A percentile compares a stretch with the other conserved stretches of the same genome.
Evolutionary conservation across 768 basidiomycete genomes (phyloP).

Genomic region (Chalciporus piperatus): DNA sequence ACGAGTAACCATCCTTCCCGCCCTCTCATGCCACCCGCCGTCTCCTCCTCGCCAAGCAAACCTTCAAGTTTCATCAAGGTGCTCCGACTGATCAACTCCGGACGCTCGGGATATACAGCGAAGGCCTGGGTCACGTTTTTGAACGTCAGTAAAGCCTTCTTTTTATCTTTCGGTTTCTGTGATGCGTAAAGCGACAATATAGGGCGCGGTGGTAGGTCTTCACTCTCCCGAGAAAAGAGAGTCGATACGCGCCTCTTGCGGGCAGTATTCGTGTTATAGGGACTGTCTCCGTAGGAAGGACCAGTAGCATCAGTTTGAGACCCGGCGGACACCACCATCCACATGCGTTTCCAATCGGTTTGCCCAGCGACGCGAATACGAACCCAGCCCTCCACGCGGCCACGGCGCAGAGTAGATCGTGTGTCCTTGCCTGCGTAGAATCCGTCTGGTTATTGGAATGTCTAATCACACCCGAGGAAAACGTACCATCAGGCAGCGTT

Average conservation of each 20-base stretch:
- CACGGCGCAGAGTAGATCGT: slow-evolving; percentile 61
- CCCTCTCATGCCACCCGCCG: slow-evolving; percentile 61
- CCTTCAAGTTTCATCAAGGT: slow-evolving; percentile 94
- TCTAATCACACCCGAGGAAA: slow-evolving; percentile 25
- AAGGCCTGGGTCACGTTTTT: slow-evolving; percentile 78
- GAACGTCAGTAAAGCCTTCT: slow-evolving; percentile 68
- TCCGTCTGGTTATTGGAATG: slow-evolving; percentile 8
- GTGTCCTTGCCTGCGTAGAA: slow-evolving; percentile 42
- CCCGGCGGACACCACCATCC: slow-evolving; percentile 69
- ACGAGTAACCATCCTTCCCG: slow-evolving; percentile 85
- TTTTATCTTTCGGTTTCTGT: slow-evolving; percentile 71
- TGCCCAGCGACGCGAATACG: slow-evolving; percentile 92
- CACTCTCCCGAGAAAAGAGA: slow-evolving; percentile 57
- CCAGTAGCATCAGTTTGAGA: slow-evolving; percentile 26
- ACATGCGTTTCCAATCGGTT: slow-evolving; percentile 92
- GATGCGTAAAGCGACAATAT: slow-evolving; percentile 59
- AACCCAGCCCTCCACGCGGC: slow-evolving; percentile 89
- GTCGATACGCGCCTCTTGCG: slow-evolving; percentile 55
- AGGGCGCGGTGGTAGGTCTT: slow-evolving; percentile 36
- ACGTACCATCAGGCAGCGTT: slow-evolving; percentile 51
- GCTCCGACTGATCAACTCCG: slow-evolving; percentile 83
- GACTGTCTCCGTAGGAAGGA: slow-evolving; percentile 26
- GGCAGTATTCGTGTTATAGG: slow-evolving; percentile 21
- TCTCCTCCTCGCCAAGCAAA: slow-evolving; percentile 71
- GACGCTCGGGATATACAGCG: slow-evolving; percentile 94